Evolutionary conservation across 768 basidiomycete genomes (phyloP).

Genomic region (Neoboletus magnificus): DNA sequence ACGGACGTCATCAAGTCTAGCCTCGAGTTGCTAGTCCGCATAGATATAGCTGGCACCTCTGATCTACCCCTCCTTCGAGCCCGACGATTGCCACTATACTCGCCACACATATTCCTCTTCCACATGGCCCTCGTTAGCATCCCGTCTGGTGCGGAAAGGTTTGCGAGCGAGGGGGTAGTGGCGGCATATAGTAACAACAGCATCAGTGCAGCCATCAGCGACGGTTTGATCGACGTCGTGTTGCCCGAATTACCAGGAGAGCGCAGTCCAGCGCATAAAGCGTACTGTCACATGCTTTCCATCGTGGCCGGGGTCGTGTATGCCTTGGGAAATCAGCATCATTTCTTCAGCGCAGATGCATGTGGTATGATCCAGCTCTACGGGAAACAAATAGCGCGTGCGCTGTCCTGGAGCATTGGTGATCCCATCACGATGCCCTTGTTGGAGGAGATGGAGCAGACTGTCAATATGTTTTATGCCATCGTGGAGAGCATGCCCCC

Average conservation of each 20-base stretch:
- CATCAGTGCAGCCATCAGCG: conserved; percentile 72
- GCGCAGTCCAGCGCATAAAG: conserved; percentile 72
- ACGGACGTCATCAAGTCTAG: conserved; percentile 74
- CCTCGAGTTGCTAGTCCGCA: conserved; percentile 65
- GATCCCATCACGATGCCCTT: conserved; percentile 72
- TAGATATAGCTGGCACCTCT: conserved; percentile 67
- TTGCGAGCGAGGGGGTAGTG: conserved; percentile 80
- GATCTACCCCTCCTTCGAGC: conserved; percentile 60
- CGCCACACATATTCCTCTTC: conserved; percentile 77
- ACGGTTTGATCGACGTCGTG: conserved; percentile 64
- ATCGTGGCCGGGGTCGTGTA: conserved; percentile 71
- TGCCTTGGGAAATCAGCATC: conserved; percentile 60
- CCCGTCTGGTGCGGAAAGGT: conserved; percentile 74
- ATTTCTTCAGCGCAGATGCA: conserved; percentile 81
- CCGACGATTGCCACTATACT: conserved; percentile 66
- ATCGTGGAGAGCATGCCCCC: conserved; percentile 50
- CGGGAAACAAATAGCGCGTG: conserved; percentile 72
- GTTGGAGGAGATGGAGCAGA: conserved; percentile 81
- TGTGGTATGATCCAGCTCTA: conserved; percentile 84
- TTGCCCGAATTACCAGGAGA: conserved; percentile 71
- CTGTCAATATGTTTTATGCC: conserved; percentile 73
- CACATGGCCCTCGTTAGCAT: conserved; percentile 81
- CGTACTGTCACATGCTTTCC: conserved; percentile 82
- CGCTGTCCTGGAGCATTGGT: conserved; percentile 80
- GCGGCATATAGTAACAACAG: conserved; percentile 81